These are phyloP conservation scores for Batkoa obscura DNA, from an alignment of 371 early-diverging fungal genomes.

Conservation along the genomic window DNA sequence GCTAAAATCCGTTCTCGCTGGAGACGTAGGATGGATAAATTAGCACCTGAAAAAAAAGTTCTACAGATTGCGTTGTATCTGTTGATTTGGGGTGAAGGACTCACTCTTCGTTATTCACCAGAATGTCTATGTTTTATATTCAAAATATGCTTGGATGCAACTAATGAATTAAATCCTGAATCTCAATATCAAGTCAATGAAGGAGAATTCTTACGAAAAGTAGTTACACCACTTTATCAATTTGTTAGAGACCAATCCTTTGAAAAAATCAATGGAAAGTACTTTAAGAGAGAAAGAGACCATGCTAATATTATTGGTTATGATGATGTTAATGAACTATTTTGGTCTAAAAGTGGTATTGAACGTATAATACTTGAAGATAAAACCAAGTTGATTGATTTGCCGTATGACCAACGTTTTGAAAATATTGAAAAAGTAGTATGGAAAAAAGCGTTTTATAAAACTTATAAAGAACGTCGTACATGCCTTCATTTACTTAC, in stretches of 20 bases:
- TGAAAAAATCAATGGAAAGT: conserved; percentile 41
- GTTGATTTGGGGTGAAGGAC: conserved; percentile 75
- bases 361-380: conserved; percentile 31
- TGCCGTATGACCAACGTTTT: conserved; percentile 45
- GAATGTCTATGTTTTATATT: conserved; percentile 70
- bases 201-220: conserved; percentile 42
- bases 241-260: conserved; percentile 65
- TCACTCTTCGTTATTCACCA: conserved; percentile 53
- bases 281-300: conserved; percentile 57
- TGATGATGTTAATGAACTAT: conserved; percentile 78
- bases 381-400: conserved; percentile 26
- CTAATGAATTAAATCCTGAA: conserved; percentile 13
- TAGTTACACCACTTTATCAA: conserved; percentile 57
- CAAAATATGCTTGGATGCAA: conserved; percentile 40
- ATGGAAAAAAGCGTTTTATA: conserved; percentile 54
- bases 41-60: conserved; percentile 46
- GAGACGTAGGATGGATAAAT: conserved; percentile 41
- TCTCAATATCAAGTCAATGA: conserved; percentile 19
- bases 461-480: conserved; percentile 75
- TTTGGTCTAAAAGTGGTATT: conserved; percentile 57
- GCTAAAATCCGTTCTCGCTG: conserved; percentile 15
- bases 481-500: conserved; percentile 65
- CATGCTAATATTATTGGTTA: conserved; percentile 64
- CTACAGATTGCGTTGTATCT: conserved; percentile 61
- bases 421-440: conserved; percentile 32